Evolutionary conservation across 2,329 filamentous ascomycete genomes (phyloP), one percentile per base, ranked within the genome.

Genomic region (Curvularia lunata): DNA sequence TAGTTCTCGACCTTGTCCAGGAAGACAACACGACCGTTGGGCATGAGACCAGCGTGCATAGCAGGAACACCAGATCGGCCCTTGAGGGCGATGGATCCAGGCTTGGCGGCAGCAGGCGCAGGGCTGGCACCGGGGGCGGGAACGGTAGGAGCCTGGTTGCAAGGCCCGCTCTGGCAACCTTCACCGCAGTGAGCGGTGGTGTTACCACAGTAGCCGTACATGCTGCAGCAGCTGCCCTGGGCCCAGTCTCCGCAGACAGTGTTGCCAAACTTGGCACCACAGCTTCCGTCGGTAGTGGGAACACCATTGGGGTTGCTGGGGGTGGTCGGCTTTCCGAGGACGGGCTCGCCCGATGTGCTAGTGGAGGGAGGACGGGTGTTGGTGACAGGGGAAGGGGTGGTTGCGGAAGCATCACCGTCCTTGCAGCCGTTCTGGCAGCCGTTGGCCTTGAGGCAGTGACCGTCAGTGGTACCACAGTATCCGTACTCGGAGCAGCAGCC

Each of bases 1-100:
- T 85, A 87, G 70, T 87, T 83, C 69, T 88, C 85, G 28, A 88
- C 79, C 70, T 88, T 88, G 77, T 88, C 86, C 16, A 87, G 74
- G 74, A 88, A 88, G 37, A 85, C 78, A 10, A 87, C 84, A 50
- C 80, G 78, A 23, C 85, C 85, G 65, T 87, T 86, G 13, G 80
- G 83, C 77, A 87, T 78, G 21, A 88, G 78, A 64, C 80, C 84
- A 61, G 85, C 85, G 65, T 86, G 85, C 86, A 88, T 88, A 16
- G 81, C 84, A 40, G 85, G 85, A n/a, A 87, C 85, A 63, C 86
- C 86, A 51, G 84, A 84, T 56, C 81, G 75, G 18, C 84, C 85
- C 53, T 84, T 78, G 34, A 85, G 70, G 2, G 74, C 72, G 64
- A 86, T 81, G 34, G 73, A 73, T 30, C 82, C 82, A 32, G 79